Base-by-base conservation (phyloP, 2,329 filamentous ascomycete genomes). In the Fusarium continuum region DNA sequence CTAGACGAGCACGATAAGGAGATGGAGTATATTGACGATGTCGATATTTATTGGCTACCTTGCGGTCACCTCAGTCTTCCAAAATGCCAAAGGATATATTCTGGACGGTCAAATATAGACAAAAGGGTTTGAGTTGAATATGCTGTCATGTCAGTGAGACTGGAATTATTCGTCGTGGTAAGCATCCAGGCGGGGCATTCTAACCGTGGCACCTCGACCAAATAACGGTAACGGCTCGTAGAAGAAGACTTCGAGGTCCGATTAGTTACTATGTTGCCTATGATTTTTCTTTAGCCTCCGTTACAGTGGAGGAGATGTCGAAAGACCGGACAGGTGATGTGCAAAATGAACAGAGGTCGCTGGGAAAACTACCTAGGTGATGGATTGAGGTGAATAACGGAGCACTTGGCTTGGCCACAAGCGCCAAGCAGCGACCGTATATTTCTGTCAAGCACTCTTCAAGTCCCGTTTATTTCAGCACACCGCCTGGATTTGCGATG, bases 221-320 rank as follows among this genome's bases (percentile, higher is more conserved):
- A 26, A 31, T 3, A 39, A 36, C 35, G 16, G 31, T 3, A 39
- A 36, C 35, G 16, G 31, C 40, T 20, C 22, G 43, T 25, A n/a
- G n/a, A 17, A 61, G 36, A 53, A 45, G 38, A n/a, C n/a, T 58
- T 35, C 6, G 10, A 58, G 54, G 49, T 61, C 26, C 36, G 36
- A 47, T 16, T 31, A 61, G 25, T 41, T 36, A 23, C 49, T 29
- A 19, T n/a, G 11, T 14, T 38, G 26, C 11, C n/a, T 31, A 49
- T 20, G 20, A 34, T 38, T 19, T 4, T 19, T 32, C 7, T 45
- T 19, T 29, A 59, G 9, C 34, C 16, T 10, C 25, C 28, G 35
- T 35, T 25, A 9, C 5, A 26, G 17, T 48, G 31, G 26, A 26
- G 28, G 34, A 35, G 40, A 22, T 54, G 14, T 31, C 25, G 19